Evolutionary conservation across 1,139 yeast species (phyloP).

Genomic region (Suhomyces bribrorum): DNA sequence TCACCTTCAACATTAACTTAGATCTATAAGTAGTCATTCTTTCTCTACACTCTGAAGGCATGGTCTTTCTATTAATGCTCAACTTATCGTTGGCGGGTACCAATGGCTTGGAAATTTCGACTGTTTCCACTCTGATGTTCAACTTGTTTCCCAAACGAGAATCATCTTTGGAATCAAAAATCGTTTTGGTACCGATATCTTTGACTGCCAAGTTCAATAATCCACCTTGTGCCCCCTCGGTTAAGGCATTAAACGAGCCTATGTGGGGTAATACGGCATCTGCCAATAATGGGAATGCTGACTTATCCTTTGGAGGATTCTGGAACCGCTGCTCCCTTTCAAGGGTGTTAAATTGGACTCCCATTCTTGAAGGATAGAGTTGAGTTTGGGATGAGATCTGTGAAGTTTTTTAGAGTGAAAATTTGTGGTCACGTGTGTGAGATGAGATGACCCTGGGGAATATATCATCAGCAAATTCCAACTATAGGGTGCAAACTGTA

Average conservation of each 20-base stretch:
- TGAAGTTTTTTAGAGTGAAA: conserved; percentile 11
- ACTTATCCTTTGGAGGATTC: conserved; percentile 85
- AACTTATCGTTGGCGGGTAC: conserved; percentile 75
- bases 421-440: conserved; percentile 14
- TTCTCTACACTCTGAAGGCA: conserved; percentile 90
- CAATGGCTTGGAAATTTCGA: conserved; percentile 81
- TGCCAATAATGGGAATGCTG: conserved; percentile 76
- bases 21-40: conserved; percentile 78
- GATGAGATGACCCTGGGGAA: conserved; percentile 6
- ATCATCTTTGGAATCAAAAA: conserved; percentile 75
- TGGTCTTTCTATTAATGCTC: conserved; percentile 76
- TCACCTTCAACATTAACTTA: conserved; percentile 71
- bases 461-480: too few species aligned
- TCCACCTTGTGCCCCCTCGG: conserved; percentile 86
- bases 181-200: conserved; percentile 84
- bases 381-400: conserved; percentile 4
- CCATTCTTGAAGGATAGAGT: conserved; percentile 21
- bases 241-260: conserved; percentile 93
- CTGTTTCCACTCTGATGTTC: conserved; percentile 77
- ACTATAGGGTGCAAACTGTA: too few species aligned
- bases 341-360: conserved; percentile 73
- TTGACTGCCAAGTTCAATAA: conserved; percentile 79
- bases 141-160: conserved; percentile 81
- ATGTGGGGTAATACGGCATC: conserved; percentile 95
- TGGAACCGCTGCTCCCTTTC: conserved; percentile 84